phyloP scores from a whole-genome alignment of 1,284 basidiomycete genomes.

The Inonotus hispidus region DNA sequence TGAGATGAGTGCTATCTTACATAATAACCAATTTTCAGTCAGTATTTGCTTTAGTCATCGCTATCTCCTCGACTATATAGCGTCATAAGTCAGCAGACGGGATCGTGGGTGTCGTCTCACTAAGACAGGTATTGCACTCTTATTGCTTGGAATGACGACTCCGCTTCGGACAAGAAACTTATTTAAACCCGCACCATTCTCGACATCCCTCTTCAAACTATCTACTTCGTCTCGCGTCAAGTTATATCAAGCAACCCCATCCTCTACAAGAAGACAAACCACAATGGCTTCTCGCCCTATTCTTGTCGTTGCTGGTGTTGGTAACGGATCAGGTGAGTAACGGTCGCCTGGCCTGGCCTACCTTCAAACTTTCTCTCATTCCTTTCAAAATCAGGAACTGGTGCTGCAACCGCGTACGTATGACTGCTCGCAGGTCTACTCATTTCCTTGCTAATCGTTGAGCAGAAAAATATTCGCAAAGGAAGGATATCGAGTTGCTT shows the following conservation, averaged over 20 bases:
- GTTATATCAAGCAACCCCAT: neutral
- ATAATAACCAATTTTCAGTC: neutral
- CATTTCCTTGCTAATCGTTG: neutral
- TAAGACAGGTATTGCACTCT: neutral
- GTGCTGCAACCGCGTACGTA: conserved; percentile 17
- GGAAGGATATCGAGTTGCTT: conserved; percentile 27
- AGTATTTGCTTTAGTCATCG: neutral
- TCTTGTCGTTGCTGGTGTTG: conserved; percentile 14
- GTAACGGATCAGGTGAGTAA: conserved; percentile 14
- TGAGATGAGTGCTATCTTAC: neutral
- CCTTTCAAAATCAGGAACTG: conserved; percentile 14
- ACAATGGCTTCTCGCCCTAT: conserved; percentile 6
- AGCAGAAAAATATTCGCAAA: conserved; percentile 17
- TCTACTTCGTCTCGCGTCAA: neutral
- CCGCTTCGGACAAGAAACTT: neutral
- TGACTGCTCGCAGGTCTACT: neutral
- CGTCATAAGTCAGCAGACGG: neutral
- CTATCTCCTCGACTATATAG: neutral
- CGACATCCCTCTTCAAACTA: neutral
- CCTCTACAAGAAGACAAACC: neutral
- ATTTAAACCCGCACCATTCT: neutral
- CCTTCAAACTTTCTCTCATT: neutral
- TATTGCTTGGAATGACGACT: neutral
- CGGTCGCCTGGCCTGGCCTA: neutral
- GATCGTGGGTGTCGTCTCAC: neutral